Percentiles rank a stretch among this genome's conserved stretches.
Conservation (phyloP, 331 rosid species). For the Phaseolus coccineus region DNA sequence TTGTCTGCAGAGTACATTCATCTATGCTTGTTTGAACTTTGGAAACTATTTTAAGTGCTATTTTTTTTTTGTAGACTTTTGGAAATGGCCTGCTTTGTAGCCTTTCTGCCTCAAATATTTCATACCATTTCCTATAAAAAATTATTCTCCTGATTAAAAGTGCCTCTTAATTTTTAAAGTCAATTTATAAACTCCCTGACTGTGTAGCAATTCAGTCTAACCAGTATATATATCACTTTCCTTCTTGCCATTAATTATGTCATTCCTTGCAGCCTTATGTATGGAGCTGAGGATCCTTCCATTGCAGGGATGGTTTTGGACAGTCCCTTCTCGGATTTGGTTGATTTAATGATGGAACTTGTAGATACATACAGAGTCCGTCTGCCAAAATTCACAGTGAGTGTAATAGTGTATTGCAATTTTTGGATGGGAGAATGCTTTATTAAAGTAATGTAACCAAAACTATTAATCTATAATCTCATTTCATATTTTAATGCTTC, state of each 20-base stretch:
- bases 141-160: neutral
- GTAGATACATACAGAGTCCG: conserved; percentile 85
- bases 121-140: conserved; percentile 6
- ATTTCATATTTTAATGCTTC: conserved; percentile 29
- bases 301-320: conserved; percentile 98
- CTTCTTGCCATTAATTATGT: conserved; percentile 48
- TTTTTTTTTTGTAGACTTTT: neutral
- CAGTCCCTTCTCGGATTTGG: conserved; percentile 95
- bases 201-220: conserved; percentile 7
- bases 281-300: conserved; percentile 98
- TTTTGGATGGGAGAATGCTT: neutral
- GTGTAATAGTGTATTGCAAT: conserved; percentile 54
- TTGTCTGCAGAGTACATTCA: neutral
- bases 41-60: neutral
- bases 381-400: conserved; percentile 94
- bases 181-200: neutral
- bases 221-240: conserved; percentile 30
- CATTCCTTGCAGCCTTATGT: conserved; percentile 82
- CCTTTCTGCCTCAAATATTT: conserved; percentile 2
- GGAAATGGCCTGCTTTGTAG: neutral
- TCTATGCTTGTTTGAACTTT: conserved; percentile 17
- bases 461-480: neutral
- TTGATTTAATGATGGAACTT: conserved; percentile 97
- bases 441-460: neutral
- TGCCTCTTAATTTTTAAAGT: conserved; percentile 10